Percentiles rank a stretch among this genome's conserved stretches.
Evolutionary conservation across 352 stramenopile genomes (phyloP).

Genomic region (Pythium diclinum): DNA sequence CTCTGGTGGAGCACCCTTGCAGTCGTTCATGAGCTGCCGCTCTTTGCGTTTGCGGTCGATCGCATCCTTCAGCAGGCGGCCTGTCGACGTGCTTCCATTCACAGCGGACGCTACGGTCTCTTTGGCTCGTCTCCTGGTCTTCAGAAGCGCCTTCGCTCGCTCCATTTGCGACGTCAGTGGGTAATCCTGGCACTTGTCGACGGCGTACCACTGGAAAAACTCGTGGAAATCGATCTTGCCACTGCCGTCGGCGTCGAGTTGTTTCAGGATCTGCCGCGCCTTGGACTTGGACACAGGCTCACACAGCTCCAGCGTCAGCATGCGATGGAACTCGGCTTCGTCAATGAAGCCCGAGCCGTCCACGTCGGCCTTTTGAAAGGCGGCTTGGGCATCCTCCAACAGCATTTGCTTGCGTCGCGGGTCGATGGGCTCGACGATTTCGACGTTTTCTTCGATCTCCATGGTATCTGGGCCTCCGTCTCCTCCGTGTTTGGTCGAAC

Average conservation of each 20-base stretch:
- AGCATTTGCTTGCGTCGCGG: conserved; percentile 39
- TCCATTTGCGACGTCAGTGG: conserved; percentile 33
- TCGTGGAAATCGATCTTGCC: conserved; percentile 47
- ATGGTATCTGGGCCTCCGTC: not conserved
- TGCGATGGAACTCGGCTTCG: conserved; percentile 31
- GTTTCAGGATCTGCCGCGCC: conserved; percentile 30
- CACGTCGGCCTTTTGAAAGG: conserved; percentile 34
- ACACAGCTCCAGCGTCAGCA: conserved; percentile 38
- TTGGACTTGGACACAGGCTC: conserved; percentile 37
- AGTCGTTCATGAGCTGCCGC: conserved; percentile 32
- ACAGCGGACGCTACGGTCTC: conserved; percentile 25
- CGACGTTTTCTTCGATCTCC: conserved; percentile 28
- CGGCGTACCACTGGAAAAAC: conserved; percentile 51
- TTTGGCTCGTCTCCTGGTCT: conserved; percentile 32
- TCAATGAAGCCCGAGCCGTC: conserved; percentile 42
- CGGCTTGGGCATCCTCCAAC: conserved; percentile 27
- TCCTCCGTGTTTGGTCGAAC: not conserved
- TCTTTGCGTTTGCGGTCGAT: conserved; percentile 23
- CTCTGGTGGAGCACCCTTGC: conserved; percentile 31
- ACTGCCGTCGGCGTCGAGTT: conserved; percentile 38
- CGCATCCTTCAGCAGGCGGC: conserved; percentile 25
- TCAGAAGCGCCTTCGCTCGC: conserved; percentile 31
- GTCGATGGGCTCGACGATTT: conserved; percentile 40
- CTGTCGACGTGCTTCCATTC: conserved; percentile 12
- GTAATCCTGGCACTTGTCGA: conserved; percentile 48